Conservation (phyloP, 2,329 filamentous ascomycete genomes). For the Bipolaris victoriae region DNA sequence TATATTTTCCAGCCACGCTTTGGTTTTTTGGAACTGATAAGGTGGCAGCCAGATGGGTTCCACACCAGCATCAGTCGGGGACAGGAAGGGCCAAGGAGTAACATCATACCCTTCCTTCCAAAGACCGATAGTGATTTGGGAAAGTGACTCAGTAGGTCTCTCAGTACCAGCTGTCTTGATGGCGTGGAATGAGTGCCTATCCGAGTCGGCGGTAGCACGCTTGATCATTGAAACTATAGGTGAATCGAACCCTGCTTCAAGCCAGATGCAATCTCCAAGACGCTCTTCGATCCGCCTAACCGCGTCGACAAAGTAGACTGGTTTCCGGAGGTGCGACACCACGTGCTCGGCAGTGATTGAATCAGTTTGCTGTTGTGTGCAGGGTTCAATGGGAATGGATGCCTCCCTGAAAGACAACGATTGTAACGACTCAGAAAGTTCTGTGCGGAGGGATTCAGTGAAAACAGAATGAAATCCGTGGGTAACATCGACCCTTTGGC, state of each 20-base stretch:
- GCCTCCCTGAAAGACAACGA: constrained; percentile 7
- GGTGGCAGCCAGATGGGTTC: constrained; percentile 34
- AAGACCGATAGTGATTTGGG: constrained; percentile 39
- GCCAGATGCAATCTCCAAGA: constrained; percentile 26
- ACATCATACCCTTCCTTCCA: constrained; percentile 51
- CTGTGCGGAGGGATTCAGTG: constrained; percentile 36
- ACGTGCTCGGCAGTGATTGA: constrained; percentile 2
- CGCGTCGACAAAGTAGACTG: constrained; percentile 56
- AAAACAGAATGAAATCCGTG: constrained; percentile 41
- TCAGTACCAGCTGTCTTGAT: constrained; percentile 12
- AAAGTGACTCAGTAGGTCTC: constrained; percentile 24
- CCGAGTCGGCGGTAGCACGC: constrained; percentile 27
- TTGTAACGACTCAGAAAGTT: constrained; percentile 11
- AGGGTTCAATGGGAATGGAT: constrained; percentile 13
- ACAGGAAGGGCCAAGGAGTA: constrained; percentile 52
- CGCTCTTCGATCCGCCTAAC: constrained; percentile 48
- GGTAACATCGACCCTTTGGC: constrained; percentile 35
- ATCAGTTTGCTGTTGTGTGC: background rate
- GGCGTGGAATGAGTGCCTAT: constrained; percentile 8
- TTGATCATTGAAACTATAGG: constrained; percentile 39
- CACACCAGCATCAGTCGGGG: constrained; percentile 31
- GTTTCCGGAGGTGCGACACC: constrained; percentile 50
- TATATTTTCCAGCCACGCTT: constrained; percentile 30
- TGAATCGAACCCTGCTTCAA: constrained; percentile 32
- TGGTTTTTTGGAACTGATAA: constrained; percentile 34